Evolutionary conservation across 768 basidiomycete species (phyloP).

Genomic region (Boletus subcaerulescens): DNA sequence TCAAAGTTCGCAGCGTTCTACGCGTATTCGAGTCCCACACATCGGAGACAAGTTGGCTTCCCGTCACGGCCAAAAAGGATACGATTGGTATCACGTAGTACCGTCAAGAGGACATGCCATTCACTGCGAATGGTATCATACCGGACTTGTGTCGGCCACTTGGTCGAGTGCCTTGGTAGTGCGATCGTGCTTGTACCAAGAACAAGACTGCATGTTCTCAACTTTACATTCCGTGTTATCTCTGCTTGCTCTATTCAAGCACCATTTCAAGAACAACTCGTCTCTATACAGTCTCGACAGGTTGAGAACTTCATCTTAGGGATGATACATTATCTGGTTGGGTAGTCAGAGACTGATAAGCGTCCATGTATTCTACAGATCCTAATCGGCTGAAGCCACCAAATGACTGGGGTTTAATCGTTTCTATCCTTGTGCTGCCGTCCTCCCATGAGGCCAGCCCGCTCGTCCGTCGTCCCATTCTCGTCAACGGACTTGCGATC

Average conservation of each 20-base stretch:
- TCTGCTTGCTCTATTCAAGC: not conserved
- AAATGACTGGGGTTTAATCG: conserved; percentile 28
- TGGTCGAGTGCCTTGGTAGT: conserved; percentile 92
- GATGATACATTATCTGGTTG: not conserved
- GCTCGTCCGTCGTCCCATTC: conserved; percentile 51
- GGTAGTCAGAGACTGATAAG: not conserved
- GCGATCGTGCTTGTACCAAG: conserved; percentile 85
- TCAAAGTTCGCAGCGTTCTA: conserved; percentile 94
- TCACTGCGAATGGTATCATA: conserved; percentile 93
- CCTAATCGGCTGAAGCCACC: conserved; percentile 16
- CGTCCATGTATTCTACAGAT: conserved; percentile 38
- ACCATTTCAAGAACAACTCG: conserved; percentile 70
- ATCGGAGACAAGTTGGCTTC: conserved; percentile 99
- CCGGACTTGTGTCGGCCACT: conserved; percentile 96
- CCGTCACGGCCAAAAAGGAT: conserved; percentile 97
- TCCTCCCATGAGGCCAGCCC: conserved; percentile 60
- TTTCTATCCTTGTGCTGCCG: conserved; percentile 33
- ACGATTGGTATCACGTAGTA: conserved; percentile 99
- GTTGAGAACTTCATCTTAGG: conserved; percentile 49
- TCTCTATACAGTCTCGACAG: conserved; percentile 82
- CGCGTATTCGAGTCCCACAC: conserved; percentile 78
- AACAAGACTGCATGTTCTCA: conserved; percentile 96
- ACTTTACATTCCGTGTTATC: conserved; percentile 65
- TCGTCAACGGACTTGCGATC: conserved; percentile 45
- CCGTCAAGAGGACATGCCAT: conserved; percentile 99